These are phyloP conservation scores for Talaromyces trachyspermus DNA, from an alignment of 495 filamentous ascomycete genomes.

Conservation along the genomic window DNA sequence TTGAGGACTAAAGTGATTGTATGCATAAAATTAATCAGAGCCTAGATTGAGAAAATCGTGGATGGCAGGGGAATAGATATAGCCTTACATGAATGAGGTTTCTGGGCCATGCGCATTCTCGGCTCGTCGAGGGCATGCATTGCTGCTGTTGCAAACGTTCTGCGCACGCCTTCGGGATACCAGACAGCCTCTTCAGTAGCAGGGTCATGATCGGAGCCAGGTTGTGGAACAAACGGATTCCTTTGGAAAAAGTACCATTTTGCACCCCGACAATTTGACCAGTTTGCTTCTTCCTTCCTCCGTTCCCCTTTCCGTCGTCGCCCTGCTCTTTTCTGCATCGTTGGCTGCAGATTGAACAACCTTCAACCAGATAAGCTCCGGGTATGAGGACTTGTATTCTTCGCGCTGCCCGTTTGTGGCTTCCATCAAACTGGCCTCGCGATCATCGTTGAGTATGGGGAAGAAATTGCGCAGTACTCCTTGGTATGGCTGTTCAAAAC, in stretches of 20 bases:
- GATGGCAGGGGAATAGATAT: neutral
- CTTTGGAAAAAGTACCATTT: conserved; percentile 21
- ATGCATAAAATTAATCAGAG: neutral
- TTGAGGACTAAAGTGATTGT: conserved; percentile 14
- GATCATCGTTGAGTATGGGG: conserved; percentile 5
- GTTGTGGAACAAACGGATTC: conserved; percentile 14
- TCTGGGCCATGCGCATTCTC: conserved; percentile 11
- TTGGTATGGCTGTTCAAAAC: neutral
- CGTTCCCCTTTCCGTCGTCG: too few relatives aligned
- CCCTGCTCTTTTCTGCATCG: neutral
- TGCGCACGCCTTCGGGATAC: conserved; percentile 19
- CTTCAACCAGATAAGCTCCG: conserved; percentile 13
- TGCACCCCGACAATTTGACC: conserved; percentile 18
- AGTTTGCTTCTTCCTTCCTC: too few relatives aligned
- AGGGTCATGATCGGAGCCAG: conserved; percentile 2
- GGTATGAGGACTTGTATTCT: conserved; percentile 5
- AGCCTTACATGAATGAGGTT: conserved; percentile 15
- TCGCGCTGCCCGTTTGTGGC: conserved; percentile 1
- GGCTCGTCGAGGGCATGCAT: conserved; percentile 11
- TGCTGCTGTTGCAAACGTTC: conserved; percentile 11
- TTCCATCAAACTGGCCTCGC: conserved; percentile 5
- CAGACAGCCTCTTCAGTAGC: conserved; percentile 14
- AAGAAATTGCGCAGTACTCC: conserved; percentile 4
- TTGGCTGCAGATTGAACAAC: conserved; percentile 10
- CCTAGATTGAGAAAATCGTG: neutral